Evolutionary conservation across 495 filamentous ascomycete genomes (phyloP).

Genomic region (Penicillium desertorum): DNA sequence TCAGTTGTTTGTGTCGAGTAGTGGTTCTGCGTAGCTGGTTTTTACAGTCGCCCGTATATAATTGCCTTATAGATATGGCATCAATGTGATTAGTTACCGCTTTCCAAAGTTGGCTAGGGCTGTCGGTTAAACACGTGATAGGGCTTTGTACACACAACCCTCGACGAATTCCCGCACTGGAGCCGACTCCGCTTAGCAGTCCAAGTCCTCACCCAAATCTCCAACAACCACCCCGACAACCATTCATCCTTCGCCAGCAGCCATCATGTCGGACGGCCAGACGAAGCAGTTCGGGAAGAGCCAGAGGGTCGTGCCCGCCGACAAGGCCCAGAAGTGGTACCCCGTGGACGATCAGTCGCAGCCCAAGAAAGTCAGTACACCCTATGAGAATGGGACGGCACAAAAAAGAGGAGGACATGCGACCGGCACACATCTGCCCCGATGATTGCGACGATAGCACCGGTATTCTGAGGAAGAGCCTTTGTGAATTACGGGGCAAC

Average conservation of each 20-base stretch:
- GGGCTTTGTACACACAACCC: conserved; percentile 24
- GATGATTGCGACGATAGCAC: conserved; percentile 40
- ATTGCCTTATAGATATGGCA: conserved; percentile 17
- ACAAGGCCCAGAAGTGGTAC: conserved; percentile 99
- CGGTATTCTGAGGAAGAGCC: conserved; percentile 21
- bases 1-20: conserved; percentile 38
- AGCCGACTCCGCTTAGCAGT: conserved; percentile 27
- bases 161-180: conserved; percentile 17
- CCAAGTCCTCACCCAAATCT: conserved; percentile 41
- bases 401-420: conserved; percentile 19
- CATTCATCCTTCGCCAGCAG: conserved; percentile 47
- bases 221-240: conserved; percentile 52
- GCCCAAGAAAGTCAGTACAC: conserved; percentile 82
- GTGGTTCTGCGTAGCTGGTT: conserved; percentile 31
- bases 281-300: conserved; percentile 98
- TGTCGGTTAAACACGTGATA: conserved; percentile 23
- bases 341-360: conserved; percentile 89
- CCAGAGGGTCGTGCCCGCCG: conserved; percentile 78
- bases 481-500: conserved; percentile 12
- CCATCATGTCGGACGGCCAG: conserved; percentile 68
- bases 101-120: conserved; percentile 6
- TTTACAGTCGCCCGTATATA: conserved; percentile 17
- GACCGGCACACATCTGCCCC: conserved; percentile 23
- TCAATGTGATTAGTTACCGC: not conserved
- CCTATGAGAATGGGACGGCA: conserved; percentile 22